A percentile compares a stretch with the other conserved stretches of the same genome.
Evolutionary conservation across 2,329 filamentous ascomycete genomes (phyloP).

Genomic region (Talaromyces sp.): DNA sequence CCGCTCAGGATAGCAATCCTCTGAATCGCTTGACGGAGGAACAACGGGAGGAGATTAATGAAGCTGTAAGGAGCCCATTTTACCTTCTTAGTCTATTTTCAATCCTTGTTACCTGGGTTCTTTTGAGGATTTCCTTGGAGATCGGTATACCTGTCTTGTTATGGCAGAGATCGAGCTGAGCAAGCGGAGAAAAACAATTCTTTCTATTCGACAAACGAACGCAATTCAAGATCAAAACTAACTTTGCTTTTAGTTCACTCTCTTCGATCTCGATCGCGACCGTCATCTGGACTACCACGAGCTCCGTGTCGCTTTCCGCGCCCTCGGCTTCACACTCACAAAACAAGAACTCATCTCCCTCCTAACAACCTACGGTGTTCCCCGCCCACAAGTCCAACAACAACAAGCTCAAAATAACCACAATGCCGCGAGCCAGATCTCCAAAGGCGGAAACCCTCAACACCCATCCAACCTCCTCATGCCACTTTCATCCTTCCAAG

Average conservation of each 20-base stretch:
- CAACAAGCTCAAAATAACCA: constrained; percentile 34
- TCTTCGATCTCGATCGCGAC: constrained; percentile 97
- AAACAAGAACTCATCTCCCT: constrained; percentile 82
- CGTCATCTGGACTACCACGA: constrained; percentile 95
- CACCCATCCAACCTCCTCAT: constrained; percentile 70
- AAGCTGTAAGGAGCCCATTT: constrained; percentile 68
- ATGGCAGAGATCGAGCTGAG: no score
- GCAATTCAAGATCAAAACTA: neutral
- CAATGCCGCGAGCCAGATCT: constrained; percentile 24
- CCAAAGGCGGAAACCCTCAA: constrained; percentile 51
- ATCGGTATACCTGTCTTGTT: neutral
- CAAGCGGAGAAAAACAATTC: no score
- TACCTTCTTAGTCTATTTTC: no score
- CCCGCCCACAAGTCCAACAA: constrained; percentile 60
- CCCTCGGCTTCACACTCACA: constrained; percentile 87
- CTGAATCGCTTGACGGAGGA: constrained; percentile 73
- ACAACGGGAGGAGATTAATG: constrained; percentile 88
- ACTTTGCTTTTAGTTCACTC: constrained; percentile 66
- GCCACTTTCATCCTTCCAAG: constrained; percentile 71
- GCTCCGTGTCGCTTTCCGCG: constrained; percentile 93
- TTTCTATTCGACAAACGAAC: no score
- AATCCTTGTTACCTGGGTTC: no score
- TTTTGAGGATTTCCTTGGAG: neutral
- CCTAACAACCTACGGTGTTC: constrained; percentile 77
- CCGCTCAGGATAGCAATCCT: constrained; percentile 51